Percentiles rank a stretch among this genome's conserved stretches.
Evolutionary conservation across 2,329 filamentous ascomycete species (phyloP).

Genomic region (Rugonectria rugulosa): DNA sequence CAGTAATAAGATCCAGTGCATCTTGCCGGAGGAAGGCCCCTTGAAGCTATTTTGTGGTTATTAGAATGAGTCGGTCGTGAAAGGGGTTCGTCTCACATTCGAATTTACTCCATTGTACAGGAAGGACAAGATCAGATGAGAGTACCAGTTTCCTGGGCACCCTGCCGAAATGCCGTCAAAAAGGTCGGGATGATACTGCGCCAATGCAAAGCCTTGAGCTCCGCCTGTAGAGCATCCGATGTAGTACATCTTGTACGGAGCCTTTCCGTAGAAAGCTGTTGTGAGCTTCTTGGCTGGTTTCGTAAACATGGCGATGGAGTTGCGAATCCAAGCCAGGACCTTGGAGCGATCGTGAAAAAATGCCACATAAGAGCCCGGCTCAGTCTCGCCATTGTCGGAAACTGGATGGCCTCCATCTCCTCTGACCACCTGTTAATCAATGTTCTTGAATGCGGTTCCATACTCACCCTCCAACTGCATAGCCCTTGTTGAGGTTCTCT

Average conservation of each 20-base stretch:
- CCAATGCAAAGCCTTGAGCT: slow-evolving; percentile 8
- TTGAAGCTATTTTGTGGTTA: not conserved
- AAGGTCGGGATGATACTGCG: slow-evolving; percentile 8
- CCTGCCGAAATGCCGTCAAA: slow-evolving; percentile 15
- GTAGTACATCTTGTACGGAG: slow-evolving; percentile 3
- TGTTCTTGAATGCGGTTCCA: not conserved
- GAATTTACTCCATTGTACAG: slow-evolving; percentile 5
- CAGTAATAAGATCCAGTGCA: slow-evolving; percentile 5
- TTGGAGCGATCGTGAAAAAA: slow-evolving; percentile 9
- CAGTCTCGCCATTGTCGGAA: slow-evolving; percentile 7
- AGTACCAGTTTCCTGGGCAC: slow-evolving; percentile 15
- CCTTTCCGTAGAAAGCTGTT: not conserved
- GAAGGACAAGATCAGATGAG: slow-evolving; percentile 9
- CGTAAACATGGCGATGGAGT: slow-evolving; percentile 9
- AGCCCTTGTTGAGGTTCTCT: not conserved
- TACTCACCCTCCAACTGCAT: not conserved
- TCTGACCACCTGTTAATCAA: not conserved
- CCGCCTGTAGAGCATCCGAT: slow-evolving; percentile 17
- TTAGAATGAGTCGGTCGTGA: not conserved
- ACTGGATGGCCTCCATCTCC: slow-evolving; percentile 7
- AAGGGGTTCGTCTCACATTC: not conserved
- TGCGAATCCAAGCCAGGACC: slow-evolving; percentile 5
- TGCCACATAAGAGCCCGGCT: slow-evolving; percentile 1
- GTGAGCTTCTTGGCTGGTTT: not conserved
- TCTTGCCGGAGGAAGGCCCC: not conserved